A percentile compares a stretch with the other conserved stretches of the same genome.
Evolutionary conservation across 208 protist genomes (phyloP).

Genomic region (Trypanosoma cruzi): DNA sequence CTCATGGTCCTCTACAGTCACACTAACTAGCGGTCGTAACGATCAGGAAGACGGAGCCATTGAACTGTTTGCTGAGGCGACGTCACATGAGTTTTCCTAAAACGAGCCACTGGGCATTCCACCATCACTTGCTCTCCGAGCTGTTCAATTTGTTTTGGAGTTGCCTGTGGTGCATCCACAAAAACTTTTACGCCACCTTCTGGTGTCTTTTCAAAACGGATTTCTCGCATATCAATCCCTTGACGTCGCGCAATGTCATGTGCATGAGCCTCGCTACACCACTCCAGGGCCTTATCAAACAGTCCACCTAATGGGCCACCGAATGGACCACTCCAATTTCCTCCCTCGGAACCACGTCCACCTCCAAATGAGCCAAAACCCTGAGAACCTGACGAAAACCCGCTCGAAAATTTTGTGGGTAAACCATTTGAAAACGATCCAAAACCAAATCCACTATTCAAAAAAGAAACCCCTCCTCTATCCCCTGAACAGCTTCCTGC

Average conservation of each 20-base stretch:
- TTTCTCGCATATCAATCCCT: conserved; percentile 76
- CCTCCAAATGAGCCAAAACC: not conserved
- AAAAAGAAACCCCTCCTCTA: not conserved
- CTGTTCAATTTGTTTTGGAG: conserved; percentile 82
- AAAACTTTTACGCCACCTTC: conserved; percentile 77
- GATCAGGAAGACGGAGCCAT: conserved; percentile 75
- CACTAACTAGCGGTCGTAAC: conserved; percentile 52
- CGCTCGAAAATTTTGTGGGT: not conserved
- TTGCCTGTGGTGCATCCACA: conserved; percentile 84
- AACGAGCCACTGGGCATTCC: conserved; percentile 88
- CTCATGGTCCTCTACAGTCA: not conserved
- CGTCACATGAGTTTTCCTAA: conserved; percentile 75
- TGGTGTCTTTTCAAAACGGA: conserved; percentile 74
- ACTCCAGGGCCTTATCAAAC: conserved; percentile 84
- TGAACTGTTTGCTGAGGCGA: conserved; percentile 72
- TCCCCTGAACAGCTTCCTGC: not conserved
- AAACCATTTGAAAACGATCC: conserved; percentile 3
- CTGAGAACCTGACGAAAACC: not conserved
- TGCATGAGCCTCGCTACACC: conserved; percentile 85
- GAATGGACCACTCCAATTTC: conserved; percentile 9
- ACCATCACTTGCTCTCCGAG: conserved; percentile 84
- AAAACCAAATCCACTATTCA: conserved; percentile 7
- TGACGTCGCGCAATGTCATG: conserved; percentile 71
- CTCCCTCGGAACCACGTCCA: not conserved
- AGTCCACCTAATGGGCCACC: conserved; percentile 67